Conservation (phyloP, 225 moss, liverwort and hornwort species). For the Lunularia cruciata region DNA sequence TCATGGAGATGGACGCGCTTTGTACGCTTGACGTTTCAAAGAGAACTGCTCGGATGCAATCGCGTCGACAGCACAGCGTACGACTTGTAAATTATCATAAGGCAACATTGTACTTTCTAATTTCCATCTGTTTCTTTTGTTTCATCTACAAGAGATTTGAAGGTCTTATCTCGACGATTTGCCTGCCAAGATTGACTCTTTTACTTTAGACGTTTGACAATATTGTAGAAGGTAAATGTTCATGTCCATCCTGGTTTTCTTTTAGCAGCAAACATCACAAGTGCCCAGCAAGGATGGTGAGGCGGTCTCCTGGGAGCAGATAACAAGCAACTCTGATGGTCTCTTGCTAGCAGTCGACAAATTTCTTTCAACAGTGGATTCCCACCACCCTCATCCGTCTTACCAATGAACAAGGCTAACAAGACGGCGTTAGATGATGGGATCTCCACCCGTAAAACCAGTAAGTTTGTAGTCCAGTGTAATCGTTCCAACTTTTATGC, state of each 20-base stretch:
- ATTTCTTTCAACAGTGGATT: constrained; percentile 43
- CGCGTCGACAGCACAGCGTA: constrained; percentile 33
- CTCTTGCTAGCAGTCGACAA: constrained; percentile 56
- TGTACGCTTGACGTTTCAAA: constrained; percentile 23
- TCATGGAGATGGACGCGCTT: constrained; percentile 15
- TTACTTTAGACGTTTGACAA: background rate
- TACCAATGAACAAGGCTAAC: too few relatives aligned
- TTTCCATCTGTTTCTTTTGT: background rate
- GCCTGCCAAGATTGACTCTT: background rate
- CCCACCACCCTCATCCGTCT: too few relatives aligned
- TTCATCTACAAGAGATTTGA: background rate
- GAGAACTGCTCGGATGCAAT: constrained; percentile 31
- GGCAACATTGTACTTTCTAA: background rate
- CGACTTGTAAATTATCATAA: constrained; percentile 25
- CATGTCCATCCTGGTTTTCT: background rate
- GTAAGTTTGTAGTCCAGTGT: too few relatives aligned
- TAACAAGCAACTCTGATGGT: constrained; percentile 38
- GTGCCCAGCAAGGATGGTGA: constrained; percentile 11
- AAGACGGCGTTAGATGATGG: too few relatives aligned
- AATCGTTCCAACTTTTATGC: too few relatives aligned
- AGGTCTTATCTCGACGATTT: background rate
- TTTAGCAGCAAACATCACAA: constrained; percentile 24
- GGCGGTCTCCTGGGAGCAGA: constrained; percentile 21
- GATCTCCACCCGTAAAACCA: too few relatives aligned
- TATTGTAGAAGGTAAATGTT: too few relatives aligned